These are phyloP conservation scores for Mucor piriformis DNA, from an alignment of 371 early-diverging fungal genomes.

Conservation along the genomic window DNA sequence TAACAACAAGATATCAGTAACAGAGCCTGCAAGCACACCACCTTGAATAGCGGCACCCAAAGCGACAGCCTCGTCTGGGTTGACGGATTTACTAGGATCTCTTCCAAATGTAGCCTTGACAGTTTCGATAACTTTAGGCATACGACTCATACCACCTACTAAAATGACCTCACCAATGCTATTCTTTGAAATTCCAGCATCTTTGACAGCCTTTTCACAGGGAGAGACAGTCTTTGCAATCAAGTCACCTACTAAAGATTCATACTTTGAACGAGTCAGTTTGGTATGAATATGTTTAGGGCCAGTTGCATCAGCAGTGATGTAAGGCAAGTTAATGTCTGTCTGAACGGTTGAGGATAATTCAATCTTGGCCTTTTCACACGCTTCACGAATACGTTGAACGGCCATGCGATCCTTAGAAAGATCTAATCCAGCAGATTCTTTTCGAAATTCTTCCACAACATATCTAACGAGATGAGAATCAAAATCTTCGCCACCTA, in stretches of 20 bases:
- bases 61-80: conserved; percentile 99
- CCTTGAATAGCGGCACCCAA: conserved; percentile 99
- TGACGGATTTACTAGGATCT: conserved; percentile 93
- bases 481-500: conserved; percentile 99
- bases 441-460: conserved; percentile 87
- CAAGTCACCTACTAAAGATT: conserved; percentile 80
- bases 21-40: conserved; percentile 95
- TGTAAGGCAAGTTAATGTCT: conserved; percentile 95
- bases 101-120: conserved; percentile 91
- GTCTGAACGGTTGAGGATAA: conserved; percentile 92
- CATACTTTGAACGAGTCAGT: conserved; percentile 91
- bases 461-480: conserved; percentile 82
- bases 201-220: conserved; percentile 96
- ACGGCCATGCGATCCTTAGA: conserved; percentile 88
- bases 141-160: conserved; percentile 99
- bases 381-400: conserved; percentile 95
- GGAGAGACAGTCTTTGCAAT: conserved; percentile 92
- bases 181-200: conserved; percentile 83
- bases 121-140: conserved; percentile 96
- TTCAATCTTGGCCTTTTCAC: conserved; percentile 99
- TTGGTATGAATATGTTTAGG: conserved; percentile 97
- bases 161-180: conserved; percentile 97
- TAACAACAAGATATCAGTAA: conserved; percentile 92
- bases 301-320: conserved; percentile 90
- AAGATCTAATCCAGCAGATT: conserved; percentile 66